phyloP scores from a whole-genome alignment of 768 basidiomycete species.

The Boletus rubroflammeus region DNA sequence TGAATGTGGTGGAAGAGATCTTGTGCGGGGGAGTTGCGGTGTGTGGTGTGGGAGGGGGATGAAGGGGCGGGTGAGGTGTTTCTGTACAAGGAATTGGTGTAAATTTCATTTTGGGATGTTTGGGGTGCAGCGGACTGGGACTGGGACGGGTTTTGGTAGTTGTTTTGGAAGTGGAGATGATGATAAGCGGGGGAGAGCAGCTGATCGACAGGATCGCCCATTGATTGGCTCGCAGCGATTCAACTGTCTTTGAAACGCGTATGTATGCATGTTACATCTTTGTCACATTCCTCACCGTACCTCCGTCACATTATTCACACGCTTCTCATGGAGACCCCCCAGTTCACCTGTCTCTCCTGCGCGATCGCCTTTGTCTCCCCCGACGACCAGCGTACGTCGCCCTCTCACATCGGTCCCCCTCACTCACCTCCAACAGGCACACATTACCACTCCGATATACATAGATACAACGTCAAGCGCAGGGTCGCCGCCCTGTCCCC shows the following conservation, averaged over 20 bases:
- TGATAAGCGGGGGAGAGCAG: slow-evolving; percentile 60
- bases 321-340: not conserved
- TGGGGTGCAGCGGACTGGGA: slow-evolving; percentile 18
- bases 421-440: slow-evolving; percentile 44
- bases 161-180: slow-evolving; percentile 36
- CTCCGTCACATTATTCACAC: slow-evolving; percentile 8
- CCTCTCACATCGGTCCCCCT: not conserved
- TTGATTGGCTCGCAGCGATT: slow-evolving; percentile 45
- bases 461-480: slow-evolving; percentile 98
- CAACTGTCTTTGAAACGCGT: slow-evolving; percentile 23
- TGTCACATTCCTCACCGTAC: not conserved
- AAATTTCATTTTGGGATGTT: slow-evolving; percentile 25
- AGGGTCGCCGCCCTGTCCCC: slow-evolving; percentile 88
- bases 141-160: slow-evolving; percentile 21
- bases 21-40: slow-evolving; percentile 26
- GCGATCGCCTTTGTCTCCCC: slow-evolving; percentile 80
- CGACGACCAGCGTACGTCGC: slow-evolving; percentile 74
- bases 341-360: slow-evolving; percentile 84
- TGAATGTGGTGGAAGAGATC: slow-evolving; percentile 34
- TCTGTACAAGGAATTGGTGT: slow-evolving; percentile 21
- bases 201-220: slow-evolving; percentile 57
- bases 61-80: slow-evolving; percentile 32
- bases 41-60: slow-evolving; percentile 25
- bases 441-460: slow-evolving; percentile 93
- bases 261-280: too few relatives aligned